These are phyloP conservation scores for Yamadazyma blattariae DNA, from an alignment of 1,139 yeast species.

Conservation along the genomic window DNA sequence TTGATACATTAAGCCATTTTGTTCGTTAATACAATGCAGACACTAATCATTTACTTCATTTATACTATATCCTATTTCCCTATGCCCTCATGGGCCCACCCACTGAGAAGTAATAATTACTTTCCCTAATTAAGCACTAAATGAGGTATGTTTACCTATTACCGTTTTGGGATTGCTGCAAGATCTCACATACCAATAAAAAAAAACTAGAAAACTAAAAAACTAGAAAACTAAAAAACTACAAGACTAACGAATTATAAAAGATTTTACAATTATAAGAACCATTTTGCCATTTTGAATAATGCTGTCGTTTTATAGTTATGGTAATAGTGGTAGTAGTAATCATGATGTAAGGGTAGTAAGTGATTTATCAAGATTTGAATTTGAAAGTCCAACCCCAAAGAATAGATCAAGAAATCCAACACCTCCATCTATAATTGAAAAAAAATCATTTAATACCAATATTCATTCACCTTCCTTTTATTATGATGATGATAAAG, in stretches of 20 bases:
- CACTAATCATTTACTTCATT: no score
- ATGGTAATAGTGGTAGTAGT: slow-evolving; percentile 13
- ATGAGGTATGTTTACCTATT: slow-evolving; percentile 13
- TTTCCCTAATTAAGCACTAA: no score
- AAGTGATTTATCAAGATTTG: slow-evolving; percentile 31
- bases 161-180: slow-evolving; percentile 8
- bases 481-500: slow-evolving; percentile 9
- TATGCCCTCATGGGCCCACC: no score
- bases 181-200: slow-evolving; percentile 5
- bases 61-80: no score
- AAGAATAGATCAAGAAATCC: slow-evolving; percentile 25
- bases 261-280: no score
- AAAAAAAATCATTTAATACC: slow-evolving; percentile 6
- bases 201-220: no score
- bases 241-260: no score
- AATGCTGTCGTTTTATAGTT: slow-evolving; percentile 20
- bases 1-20: no score
- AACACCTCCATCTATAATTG: slow-evolving; percentile 23
- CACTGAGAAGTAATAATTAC: no score
- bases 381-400: slow-evolving; percentile 21
- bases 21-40: no score
- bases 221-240: no score
- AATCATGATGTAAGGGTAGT: slow-evolving; percentile 22
- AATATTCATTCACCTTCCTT: slow-evolving; percentile 8
- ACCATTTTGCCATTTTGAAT: no score